Evolutionary conservation across 2,329 filamentous ascomycete species (phyloP), one percentile per base, ranked within the genome.

Genomic region (Exophiala mesophila): DNA sequence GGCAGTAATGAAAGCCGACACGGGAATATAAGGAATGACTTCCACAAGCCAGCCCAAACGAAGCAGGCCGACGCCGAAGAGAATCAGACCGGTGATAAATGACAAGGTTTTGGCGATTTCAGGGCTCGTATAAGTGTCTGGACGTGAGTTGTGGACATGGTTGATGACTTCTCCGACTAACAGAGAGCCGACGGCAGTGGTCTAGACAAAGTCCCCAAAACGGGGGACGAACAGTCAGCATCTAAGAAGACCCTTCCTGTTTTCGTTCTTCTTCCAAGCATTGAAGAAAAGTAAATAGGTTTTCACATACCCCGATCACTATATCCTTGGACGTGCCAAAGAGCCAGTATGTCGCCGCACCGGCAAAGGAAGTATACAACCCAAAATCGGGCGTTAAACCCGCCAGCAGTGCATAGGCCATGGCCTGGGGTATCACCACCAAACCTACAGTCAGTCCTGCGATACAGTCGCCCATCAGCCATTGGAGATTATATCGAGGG

Each of bases 251-350:
- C 7, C 7, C 8, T 12, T 33, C 8, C 6, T 7, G 33, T 8
- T 19, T 36, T 17, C 9, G 33, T 26, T 12, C 23, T 6, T 6
- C 7, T 12, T 26, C 23, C 12, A 26, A 7, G 23, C 23, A 7
- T 26, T 26, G 12, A 12, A 23, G 15, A 13, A 10, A 37, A 12
- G 20, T 21, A 20, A 26, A n/a, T n/a, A n/a, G n/a, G n/a, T n/a
- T n/a, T n/a, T n/a, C 20, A 37, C 37, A 19, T 30, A 57, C 89
- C 10, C 90, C 89, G 42, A 96, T 96, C 7, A 89, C 95, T 58
- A 97, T 97, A 63, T 97, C 90, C 62, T 97, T 97, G 8, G 89
- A 96, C 0, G 90, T 97, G 19, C 88, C 90, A 59, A 97, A 96
- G 59, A 95, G 84, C 89, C 89, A 96, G 66, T 97, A 97, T 46